Base-by-base conservation (phyloP, 2,329 filamentous ascomycete species). In the Colletotrichum melonis region DNA sequence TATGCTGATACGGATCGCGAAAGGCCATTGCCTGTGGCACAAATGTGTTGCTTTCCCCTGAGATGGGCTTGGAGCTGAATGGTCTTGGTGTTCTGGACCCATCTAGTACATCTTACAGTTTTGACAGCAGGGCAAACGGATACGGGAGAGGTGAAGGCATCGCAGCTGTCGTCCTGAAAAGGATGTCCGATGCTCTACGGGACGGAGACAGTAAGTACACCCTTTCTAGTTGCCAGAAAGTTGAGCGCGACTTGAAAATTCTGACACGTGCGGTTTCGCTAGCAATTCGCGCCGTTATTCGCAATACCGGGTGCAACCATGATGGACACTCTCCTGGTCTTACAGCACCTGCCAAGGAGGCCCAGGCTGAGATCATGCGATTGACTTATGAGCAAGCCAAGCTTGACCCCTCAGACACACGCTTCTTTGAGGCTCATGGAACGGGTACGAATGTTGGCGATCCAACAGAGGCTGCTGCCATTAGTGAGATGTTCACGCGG, bases 111-210 rank as follows among this genome's bases (percentile, higher is more conserved):
- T 67, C 64, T 4, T 46, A 49, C 11, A 59, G 63, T n/a, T 91
- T 88, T 76, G 91, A 91, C 75, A 78, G 82, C 11, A 83, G 85
- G 3, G 91, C 89, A 16, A 88, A 89, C 73, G 92, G 92, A 1
- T 93, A 92, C 77, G 90, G 88, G 0, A 85, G 91, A 46, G 91
- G 90, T 1, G 92, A 93, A 77, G 91, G 91, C 0, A 84, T 89
- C 30, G 89, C 86, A 0, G 84, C 88, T 16, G 79, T 93, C 1
- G 76, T 92, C 30, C 46, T 64, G 19, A 64, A 64, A 38, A 64
- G 62, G 49, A n/a, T 64, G 49, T 64, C 62, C 1, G 62, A 64
- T 56, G 62, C 62, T 1, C 24, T 64, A 12, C 62, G 62, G 1
- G 62, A 64, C 32, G 62, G 62, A n/a, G 62, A 54, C 12, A 58